phyloP scores from a whole-genome alignment of 2,329 filamentous ascomycete genomes.

The Zalaria sp. region DNA sequence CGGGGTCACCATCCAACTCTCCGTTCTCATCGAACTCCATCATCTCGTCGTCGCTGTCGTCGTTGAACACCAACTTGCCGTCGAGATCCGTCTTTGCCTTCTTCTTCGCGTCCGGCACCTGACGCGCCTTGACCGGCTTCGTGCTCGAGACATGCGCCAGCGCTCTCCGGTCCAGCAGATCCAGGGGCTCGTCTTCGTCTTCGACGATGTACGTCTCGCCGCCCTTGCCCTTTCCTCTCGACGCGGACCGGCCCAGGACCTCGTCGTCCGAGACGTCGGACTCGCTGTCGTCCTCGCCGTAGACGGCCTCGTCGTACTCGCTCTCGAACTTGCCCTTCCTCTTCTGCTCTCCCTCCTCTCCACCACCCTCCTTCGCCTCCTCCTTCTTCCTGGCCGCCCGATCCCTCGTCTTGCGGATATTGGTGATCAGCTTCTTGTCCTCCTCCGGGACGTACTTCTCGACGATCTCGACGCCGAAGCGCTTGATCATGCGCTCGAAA shows the following conservation, averaged over 20 bases:
- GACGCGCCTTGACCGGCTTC: constrained; percentile 55
- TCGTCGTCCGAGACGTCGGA: constrained; percentile 52
- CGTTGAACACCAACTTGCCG: constrained; percentile 65
- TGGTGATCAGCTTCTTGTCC: constrained; percentile 79
- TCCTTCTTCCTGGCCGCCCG: constrained; percentile 81
- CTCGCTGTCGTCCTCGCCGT: constrained; percentile 47
- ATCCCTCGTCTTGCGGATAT: constrained; percentile 92
- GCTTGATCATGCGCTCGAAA: constrained; percentile 79
- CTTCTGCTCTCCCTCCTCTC: constrained; percentile 38
- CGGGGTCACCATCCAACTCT: constrained; percentile 18
- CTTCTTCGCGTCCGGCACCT: constrained; percentile 25
- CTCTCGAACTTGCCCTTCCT: constrained; percentile 61
- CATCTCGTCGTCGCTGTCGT: constrained; percentile 25
- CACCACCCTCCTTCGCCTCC: constrained; percentile 42
- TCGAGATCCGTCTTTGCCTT: constrained; percentile 61
- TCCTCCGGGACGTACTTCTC: constrained; percentile 70
- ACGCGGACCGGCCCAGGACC: constrained; percentile 31
- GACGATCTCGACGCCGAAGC: constrained; percentile 72
- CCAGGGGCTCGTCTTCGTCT: constrained; percentile 86
- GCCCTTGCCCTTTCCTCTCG: constrained; percentile 33
- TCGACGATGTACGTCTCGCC: constrained; percentile 77
- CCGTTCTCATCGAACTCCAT: constrained; percentile 47
- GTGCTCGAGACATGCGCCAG: constrained; percentile 89
- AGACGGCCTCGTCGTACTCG: constrained; percentile 92
- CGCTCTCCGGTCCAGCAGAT: constrained; percentile 77